phyloP scores from a whole-genome alignment of 2,329 filamentous ascomycete species.

The Colletotrichum karsti region DNA sequence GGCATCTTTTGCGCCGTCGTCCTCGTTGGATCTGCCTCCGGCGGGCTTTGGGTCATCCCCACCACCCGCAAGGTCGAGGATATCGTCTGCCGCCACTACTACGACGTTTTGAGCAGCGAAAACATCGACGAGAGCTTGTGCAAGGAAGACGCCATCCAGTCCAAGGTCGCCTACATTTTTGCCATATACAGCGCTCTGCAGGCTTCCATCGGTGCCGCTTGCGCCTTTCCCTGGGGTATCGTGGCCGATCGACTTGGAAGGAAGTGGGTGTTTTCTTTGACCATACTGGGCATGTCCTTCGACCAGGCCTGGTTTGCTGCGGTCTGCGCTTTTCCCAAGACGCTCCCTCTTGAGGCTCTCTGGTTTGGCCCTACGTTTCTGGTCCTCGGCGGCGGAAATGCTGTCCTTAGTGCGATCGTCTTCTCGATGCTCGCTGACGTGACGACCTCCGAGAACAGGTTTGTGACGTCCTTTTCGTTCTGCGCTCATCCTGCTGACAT shows the following conservation, averaged over 20 bases:
- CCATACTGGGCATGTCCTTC: slow-evolving; percentile 40
- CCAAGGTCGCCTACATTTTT: slow-evolving; percentile 43
- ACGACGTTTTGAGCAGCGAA: slow-evolving; percentile 35
- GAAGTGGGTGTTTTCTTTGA: slow-evolving; percentile 41
- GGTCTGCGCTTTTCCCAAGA: slow-evolving; percentile 42
- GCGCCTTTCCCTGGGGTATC: slow-evolving; percentile 46
- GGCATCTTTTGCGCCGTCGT: slow-evolving; percentile 40
- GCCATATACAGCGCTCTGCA: slow-evolving; percentile 39
- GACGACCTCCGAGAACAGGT: slow-evolving; percentile 45
- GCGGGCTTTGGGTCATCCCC: slow-evolving; percentile 42
- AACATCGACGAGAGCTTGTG: slow-evolving; percentile 46
- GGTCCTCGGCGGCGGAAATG: slow-evolving; percentile 46
- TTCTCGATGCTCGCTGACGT: slow-evolving; percentile 47
- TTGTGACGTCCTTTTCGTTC: neutral
- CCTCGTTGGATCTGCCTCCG: slow-evolving; percentile 37
- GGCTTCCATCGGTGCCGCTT: slow-evolving; percentile 39
- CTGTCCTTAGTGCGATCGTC: slow-evolving; percentile 39
- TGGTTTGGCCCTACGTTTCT: slow-evolving; percentile 42
- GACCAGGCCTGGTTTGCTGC: slow-evolving; percentile 37
- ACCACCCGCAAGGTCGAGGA: slow-evolving; percentile 46
- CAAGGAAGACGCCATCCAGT: slow-evolving; percentile 45
- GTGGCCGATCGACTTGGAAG: slow-evolving; percentile 47
- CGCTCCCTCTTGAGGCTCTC: slow-evolving; percentile 40
- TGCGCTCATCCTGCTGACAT: neutral
- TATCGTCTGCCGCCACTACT: slow-evolving; percentile 47